Conservation (phyloP, 371 early-diverging fungal genomes). For the Mortierella sp. region DNA sequence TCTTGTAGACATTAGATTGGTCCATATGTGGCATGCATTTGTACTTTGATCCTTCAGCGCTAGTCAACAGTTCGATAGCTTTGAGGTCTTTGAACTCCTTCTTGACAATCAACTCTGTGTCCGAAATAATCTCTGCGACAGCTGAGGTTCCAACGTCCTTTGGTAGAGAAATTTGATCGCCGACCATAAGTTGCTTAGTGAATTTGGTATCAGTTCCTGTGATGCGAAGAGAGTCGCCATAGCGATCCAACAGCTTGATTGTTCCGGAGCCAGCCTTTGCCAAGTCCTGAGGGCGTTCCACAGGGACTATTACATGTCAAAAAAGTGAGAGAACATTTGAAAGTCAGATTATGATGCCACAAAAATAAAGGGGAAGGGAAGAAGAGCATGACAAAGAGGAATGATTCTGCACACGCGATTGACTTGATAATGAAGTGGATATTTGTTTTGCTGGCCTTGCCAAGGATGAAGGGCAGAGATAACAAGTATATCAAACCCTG, state of each 20-base stretch:
- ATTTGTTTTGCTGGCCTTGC: background rate
- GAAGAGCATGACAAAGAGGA: background rate
- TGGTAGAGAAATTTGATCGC: conserved; percentile 74
- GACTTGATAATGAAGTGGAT: background rate
- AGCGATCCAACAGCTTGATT: conserved; percentile 73
- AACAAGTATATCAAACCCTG: background rate
- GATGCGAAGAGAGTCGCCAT: conserved; percentile 73
- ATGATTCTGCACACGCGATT: background rate
- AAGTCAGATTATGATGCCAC: too few species aligned
- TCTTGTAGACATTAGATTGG: conserved; percentile 85
- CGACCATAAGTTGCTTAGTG: conserved; percentile 71
- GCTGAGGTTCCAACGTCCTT: conserved; percentile 73
- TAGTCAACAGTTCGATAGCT: conserved; percentile 71
- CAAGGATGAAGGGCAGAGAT: background rate
- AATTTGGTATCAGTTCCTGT: conserved; percentile 80
- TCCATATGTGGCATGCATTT: conserved; percentile 90
- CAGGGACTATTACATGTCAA: conserved; percentile 76
- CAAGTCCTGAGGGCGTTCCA: conserved; percentile 93
- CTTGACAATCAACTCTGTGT: conserved; percentile 78
- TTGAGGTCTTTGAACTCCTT: conserved; percentile 75
- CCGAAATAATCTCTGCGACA: conserved; percentile 83
- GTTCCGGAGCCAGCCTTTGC: conserved; percentile 79
- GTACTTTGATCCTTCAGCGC: conserved; percentile 72
- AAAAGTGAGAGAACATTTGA: background rate
- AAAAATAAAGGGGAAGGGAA: conserved; percentile 2